These are phyloP conservation scores for Dictyostelium discoideum DNA, from an alignment of 78 protist species.

Conservation along the genomic window DNA sequence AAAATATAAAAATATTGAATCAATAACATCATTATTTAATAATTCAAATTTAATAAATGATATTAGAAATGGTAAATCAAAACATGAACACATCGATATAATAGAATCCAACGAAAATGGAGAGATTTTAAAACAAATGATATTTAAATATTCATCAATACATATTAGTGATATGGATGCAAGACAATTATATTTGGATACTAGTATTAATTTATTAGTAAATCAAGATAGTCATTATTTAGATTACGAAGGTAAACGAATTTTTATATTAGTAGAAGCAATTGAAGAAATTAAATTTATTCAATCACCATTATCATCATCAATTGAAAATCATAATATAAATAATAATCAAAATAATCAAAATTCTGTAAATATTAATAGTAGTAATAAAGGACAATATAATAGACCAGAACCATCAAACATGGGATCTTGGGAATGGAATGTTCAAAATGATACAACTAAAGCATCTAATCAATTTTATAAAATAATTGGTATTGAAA, in stretches of 20 bases:
- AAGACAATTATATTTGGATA: not conserved
- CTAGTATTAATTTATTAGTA: not conserved
- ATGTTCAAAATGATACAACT: not conserved
- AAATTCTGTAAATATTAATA: not conserved
- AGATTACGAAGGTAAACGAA: not conserved
- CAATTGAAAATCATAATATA: not conserved
- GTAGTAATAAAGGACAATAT: not conserved
- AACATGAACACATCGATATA: slow-evolving; percentile 35
- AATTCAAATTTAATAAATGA: not conserved
- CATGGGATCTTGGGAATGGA: slow-evolving; percentile 60
- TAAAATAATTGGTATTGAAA: slow-evolving; percentile 26
- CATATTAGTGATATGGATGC: not conserved
- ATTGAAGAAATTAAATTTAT: not conserved
- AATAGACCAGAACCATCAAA: slow-evolving; percentile 38
- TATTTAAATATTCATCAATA: not conserved
- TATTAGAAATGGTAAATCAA: not conserved
- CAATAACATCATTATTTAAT: not conserved
- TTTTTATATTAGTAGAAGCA: not conserved
- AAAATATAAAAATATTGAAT: slow-evolving; percentile 17
- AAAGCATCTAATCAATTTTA: slow-evolving; percentile 54
- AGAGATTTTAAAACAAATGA: not conserved
- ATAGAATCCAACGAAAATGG: not conserved
- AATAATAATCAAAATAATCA: not conserved
- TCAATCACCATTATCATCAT: not conserved
- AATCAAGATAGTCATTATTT: not conserved